Evolutionary conservation across 176 grass and related monocot genomes (phyloP).

Genomic region (Stipa capillata): DNA sequence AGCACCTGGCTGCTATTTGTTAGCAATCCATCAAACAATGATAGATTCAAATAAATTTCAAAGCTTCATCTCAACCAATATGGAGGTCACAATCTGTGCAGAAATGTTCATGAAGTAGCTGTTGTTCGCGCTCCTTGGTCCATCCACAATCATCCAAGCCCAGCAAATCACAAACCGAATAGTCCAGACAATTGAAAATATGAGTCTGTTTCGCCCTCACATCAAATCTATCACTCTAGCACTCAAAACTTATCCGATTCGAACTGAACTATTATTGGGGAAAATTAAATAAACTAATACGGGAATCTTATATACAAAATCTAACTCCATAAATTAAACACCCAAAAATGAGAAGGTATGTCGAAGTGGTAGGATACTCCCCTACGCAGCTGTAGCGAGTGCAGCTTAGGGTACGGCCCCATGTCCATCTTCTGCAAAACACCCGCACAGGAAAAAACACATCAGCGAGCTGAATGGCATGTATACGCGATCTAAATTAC

Average conservation of each 20-base stretch:
- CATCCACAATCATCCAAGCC: not conserved
- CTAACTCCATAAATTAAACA: not conserved
- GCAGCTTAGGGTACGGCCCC: conserved; percentile 75
- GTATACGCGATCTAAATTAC: not conserved
- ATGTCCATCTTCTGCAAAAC: conserved; percentile 91
- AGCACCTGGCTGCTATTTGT: not conserved
- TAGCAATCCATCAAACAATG: not conserved
- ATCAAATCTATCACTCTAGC: not conserved
- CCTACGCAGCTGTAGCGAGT: conserved; percentile 68
- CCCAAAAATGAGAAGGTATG: not conserved
- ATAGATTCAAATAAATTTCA: not conserved
- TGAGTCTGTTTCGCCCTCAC: not conserved
- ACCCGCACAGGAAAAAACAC: not conserved
- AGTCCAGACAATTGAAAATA: not conserved
- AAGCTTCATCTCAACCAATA: not conserved
- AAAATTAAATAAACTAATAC: not conserved
- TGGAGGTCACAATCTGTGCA: not conserved
- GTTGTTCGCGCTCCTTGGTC: no score
- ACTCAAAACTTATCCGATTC: not conserved
- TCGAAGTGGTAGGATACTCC: conserved; percentile 59
- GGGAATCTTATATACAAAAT: not conserved
- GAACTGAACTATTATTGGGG: not conserved
- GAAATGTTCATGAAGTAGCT: not conserved
- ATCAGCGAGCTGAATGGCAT: not conserved
- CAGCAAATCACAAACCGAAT: not conserved